A percentile compares a stretch with the other conserved stretches of the same genome.
These are phyloP conservation scores for Cetradonia linearis DNA, from an alignment of 495 filamentous ascomycete genomes.

Conservation along the genomic window DNA sequence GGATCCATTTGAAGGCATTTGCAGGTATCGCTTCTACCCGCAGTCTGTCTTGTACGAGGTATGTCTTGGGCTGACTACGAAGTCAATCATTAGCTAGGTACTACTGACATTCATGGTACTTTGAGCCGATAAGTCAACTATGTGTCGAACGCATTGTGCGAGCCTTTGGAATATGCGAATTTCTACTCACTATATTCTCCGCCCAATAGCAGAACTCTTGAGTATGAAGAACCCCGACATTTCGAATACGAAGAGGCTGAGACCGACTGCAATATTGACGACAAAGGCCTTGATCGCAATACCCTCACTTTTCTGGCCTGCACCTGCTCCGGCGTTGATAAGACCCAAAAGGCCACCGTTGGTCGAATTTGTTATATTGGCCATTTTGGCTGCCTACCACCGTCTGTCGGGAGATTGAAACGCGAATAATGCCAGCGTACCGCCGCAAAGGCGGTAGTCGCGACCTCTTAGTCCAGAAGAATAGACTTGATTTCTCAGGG, in stretches of 20 bases:
- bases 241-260: conserved; percentile 21
- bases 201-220: conserved; percentile 23
- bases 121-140: neutral
- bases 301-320: conserved; percentile 16
- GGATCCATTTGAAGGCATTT: conserved; percentile 23
- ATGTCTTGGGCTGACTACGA: conserved; percentile 25
- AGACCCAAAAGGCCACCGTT: conserved; percentile 11
- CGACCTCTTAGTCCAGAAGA: neutral
- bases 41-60: conserved; percentile 25
- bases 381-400: conserved; percentile 9
- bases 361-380: conserved; percentile 13
- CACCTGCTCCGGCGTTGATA: conserved; percentile 17
- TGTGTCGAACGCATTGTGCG: neutral
- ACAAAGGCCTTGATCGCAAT: conserved; percentile 24
- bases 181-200: conserved; percentile 22
- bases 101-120: neutral
- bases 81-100: neutral
- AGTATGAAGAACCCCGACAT: conserved; percentile 24
- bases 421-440: neutral
- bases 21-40: conserved; percentile 22
- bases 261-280: conserved; percentile 23
- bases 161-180: neutral
- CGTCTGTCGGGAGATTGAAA: neutral
- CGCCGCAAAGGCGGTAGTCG: neutral
- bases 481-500: neutral